Percentiles rank a stretch among this genome's conserved stretches.
phyloP scores from a whole-genome alignment of 192 early-diverging fungal genomes.

The Umbelopsis ramanniana region DNA sequence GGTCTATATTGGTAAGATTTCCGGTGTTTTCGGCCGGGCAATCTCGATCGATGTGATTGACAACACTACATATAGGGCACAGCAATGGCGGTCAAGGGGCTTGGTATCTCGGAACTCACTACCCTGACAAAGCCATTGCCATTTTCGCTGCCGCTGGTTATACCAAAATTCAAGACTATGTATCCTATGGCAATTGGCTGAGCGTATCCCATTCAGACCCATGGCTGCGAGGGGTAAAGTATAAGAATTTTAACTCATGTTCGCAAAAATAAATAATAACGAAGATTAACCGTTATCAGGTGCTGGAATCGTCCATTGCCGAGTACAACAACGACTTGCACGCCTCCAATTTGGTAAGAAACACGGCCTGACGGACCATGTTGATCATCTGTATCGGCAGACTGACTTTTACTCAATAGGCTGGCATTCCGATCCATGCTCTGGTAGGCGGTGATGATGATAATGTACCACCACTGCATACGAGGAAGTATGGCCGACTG shows the following conservation, averaged over 20 bases:
- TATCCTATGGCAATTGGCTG: constrained; percentile 64
- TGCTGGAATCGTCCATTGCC: constrained; percentile 71
- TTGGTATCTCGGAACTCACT: constrained; percentile 72
- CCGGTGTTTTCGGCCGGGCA: too few species aligned
- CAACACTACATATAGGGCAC: constrained; percentile 52
- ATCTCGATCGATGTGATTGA: too few species aligned
- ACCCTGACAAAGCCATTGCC: constrained; percentile 72
- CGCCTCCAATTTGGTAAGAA: constrained; percentile 63
- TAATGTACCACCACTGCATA: constrained; percentile 77
- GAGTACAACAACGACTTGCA: constrained; percentile 81
- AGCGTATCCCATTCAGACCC: constrained; percentile 69
- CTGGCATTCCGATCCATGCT: constrained; percentile 66
- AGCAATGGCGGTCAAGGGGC: constrained; percentile 83
- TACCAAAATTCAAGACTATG: constrained; percentile 77
- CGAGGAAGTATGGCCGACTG: constrained; percentile 62
- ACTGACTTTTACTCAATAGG: constrained; percentile 38
- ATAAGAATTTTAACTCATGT: not conserved
- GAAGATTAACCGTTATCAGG: constrained; percentile 29
- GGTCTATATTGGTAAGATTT: constrained; percentile 22
- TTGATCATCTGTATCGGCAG: too few species aligned
- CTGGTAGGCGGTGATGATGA: constrained; percentile 66
- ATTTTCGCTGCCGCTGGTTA: constrained; percentile 73
- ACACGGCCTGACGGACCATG: not conserved
- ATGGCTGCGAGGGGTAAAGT: constrained; percentile 59
- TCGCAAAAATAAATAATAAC: not conserved